A percentile compares a stretch with the other conserved stretches of the same genome.
phyloP scores from a whole-genome alignment of 164 flowering plant genomes.

The Taxillus chinensis region DNA sequence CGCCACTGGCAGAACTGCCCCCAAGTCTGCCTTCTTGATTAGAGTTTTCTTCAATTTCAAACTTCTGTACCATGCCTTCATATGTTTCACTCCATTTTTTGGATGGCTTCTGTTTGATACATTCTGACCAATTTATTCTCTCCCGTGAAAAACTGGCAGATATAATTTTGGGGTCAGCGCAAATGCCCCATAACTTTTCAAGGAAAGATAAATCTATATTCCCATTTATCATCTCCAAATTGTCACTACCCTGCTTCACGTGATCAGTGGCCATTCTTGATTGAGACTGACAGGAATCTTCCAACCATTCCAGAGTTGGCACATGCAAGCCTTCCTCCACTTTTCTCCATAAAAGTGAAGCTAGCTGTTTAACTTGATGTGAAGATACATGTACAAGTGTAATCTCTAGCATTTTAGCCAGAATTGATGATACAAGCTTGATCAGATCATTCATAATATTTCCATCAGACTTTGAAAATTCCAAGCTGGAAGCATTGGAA shows the following conservation, averaged over 20 bases:
- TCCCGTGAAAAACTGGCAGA: constrained; percentile 34
- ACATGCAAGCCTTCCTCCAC: constrained; percentile 25
- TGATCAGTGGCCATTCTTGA: constrained; percentile 11
- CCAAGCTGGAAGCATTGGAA: constrained; percentile 16
- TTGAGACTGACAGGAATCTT: constrained; percentile 21
- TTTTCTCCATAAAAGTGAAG: constrained; percentile 34
- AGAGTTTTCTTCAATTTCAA: constrained; percentile 22
- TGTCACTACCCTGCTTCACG: constrained; percentile 13
- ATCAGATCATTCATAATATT: constrained; percentile 14
- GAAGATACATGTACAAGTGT: constrained; percentile 35
- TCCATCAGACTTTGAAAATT: constrained; percentile 17
- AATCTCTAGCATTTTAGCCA: constrained; percentile 29
- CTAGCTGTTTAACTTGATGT: constrained; percentile 45
- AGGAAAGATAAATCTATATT: constrained; percentile 18
- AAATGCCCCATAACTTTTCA: constrained; percentile 42
- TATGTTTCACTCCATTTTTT: constrained; percentile 53
- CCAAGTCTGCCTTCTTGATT: constrained; percentile 22
- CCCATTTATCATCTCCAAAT: constrained; percentile 13
- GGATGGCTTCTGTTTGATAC: constrained; percentile 22
- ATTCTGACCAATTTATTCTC: constrained; percentile 21
- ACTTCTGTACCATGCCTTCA: constrained; percentile 16
- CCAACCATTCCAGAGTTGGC: constrained; percentile 37
- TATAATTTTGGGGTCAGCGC: constrained; percentile 36
- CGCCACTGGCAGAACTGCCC: constrained; percentile 19
- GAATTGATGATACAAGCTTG: constrained; percentile 15